Evolutionary conservation across 106 monocot species (phyloP).

Genomic region (Iris macrosiphon): DNA sequence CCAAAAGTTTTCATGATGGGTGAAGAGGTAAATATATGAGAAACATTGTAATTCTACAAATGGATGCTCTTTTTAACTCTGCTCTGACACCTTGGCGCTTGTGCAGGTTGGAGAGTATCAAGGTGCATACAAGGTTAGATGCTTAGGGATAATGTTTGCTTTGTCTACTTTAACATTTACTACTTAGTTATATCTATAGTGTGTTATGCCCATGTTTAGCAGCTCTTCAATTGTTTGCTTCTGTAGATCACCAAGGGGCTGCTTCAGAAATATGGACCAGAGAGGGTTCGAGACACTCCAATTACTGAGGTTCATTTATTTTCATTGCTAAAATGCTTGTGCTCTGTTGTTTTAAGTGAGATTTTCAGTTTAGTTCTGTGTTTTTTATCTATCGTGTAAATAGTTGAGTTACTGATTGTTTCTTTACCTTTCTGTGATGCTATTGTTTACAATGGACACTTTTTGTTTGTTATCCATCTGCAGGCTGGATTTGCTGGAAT

Average conservation of each 20-base stretch:
- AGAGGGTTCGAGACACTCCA: constrained; percentile 93
- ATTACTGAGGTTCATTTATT: constrained; percentile 76
- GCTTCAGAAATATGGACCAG: constrained; percentile 96
- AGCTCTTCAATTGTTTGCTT: not conserved
- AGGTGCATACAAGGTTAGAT: constrained; percentile 92
- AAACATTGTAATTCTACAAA: constrained; percentile 1
- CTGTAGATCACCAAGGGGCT: constrained; percentile 85
- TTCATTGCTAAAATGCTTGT: not conserved
- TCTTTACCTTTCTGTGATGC: not conserved
- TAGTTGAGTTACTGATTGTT: not conserved
- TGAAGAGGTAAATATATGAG: constrained; percentile 69
- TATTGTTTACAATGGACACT: not conserved
- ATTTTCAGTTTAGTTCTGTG: not conserved
- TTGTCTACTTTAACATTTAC: not conserved
- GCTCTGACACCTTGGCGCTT: constrained; percentile 6
- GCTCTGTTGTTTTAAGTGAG: not conserved
- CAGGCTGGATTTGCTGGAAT: constrained; percentile 99
- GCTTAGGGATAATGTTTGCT: not conserved
- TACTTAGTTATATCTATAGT: not conserved
- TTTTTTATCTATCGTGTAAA: too few relatives aligned
- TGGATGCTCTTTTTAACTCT: not conserved
- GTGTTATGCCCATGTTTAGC: not conserved
- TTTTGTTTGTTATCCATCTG: not conserved
- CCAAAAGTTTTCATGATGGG: constrained; percentile 93
- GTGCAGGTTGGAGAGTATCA: constrained; percentile 98